phyloP scores from a whole-genome alignment of 805 yeast genomes.

The Yamadazyma laniorum region DNA sequence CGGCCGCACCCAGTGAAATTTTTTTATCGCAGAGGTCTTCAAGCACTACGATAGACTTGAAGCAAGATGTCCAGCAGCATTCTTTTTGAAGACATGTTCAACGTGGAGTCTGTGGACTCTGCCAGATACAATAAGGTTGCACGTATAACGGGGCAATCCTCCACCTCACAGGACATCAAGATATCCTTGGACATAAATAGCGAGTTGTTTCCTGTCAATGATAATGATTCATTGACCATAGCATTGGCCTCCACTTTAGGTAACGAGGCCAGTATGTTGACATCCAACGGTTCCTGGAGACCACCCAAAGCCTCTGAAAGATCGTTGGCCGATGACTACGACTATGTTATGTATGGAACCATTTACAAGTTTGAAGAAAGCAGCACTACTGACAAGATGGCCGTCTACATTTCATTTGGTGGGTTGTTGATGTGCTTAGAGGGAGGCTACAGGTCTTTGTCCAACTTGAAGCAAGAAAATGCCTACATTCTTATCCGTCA shows the following conservation, averaged over 20 bases:
- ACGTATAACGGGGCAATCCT: constrained; percentile 84
- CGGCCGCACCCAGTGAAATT: constrained; percentile 1
- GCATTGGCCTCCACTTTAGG: constrained; percentile 79
- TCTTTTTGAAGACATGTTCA: constrained; percentile 90
- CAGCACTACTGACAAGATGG: constrained; percentile 59
- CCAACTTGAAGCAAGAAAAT: constrained; percentile 88
- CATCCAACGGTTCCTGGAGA: constrained; percentile 68
- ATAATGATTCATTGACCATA: constrained; percentile 76
- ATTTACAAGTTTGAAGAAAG: constrained; percentile 95
- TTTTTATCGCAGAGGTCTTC: not conserved
- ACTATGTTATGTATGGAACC: constrained; percentile 97
- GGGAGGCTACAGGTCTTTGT: constrained; percentile 89
- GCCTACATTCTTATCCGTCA: constrained; percentile 87
- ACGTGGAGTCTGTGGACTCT: constrained; percentile 76
- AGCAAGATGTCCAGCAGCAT: constrained; percentile 48
- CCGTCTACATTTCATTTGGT: constrained; percentile 93
- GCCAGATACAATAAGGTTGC: constrained; percentile 91
- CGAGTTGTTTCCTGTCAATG: constrained; percentile 83
- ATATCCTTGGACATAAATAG: constrained; percentile 87
- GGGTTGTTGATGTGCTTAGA: constrained; percentile 91
- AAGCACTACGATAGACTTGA: not conserved
- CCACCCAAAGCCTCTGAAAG: constrained; percentile 82
- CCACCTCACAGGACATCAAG: constrained; percentile 75
- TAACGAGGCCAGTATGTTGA: constrained; percentile 44
- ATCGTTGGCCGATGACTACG: constrained; percentile 93